Percentiles rank a stretch among this genome's conserved stretches.
Conservation (phyloP, 257 asterid genomes). For the Cruciata laevipes region DNA sequence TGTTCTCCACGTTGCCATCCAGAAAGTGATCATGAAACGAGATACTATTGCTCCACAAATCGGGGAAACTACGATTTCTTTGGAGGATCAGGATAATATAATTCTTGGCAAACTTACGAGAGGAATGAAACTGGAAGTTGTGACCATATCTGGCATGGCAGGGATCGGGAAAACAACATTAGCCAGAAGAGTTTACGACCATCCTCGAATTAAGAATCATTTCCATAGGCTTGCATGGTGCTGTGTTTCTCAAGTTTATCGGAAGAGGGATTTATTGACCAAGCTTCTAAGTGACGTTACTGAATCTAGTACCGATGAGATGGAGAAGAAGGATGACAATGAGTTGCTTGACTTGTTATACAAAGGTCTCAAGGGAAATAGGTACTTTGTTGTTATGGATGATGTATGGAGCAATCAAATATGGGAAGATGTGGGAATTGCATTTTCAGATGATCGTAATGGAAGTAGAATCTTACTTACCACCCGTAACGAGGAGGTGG, state of each 20-base stretch:
- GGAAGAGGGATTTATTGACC: not conserved
- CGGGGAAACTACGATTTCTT: conserved; percentile 1
- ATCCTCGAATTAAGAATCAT: not conserved
- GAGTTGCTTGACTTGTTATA: not conserved
- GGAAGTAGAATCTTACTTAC: conserved; percentile 19
- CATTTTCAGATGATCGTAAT: conserved; percentile 8
- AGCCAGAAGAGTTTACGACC: not conserved
- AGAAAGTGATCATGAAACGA: not conserved
- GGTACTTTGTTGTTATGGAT: conserved; percentile 16
- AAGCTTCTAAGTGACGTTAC: not conserved
- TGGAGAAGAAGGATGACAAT: not conserved
- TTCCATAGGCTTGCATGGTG: conserved; percentile 7
- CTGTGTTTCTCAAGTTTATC: conserved; percentile 12
- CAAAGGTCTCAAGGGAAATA: not conserved
- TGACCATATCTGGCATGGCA: conserved; percentile 13
- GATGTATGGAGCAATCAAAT: conserved; percentile 15
- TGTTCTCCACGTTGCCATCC: not conserved
- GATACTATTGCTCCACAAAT: not conserved
- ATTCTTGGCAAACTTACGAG: no score
- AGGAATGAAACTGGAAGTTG: not conserved
- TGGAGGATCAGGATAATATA: no score
- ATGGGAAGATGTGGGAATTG: conserved; percentile 1
- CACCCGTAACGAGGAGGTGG: not conserved
- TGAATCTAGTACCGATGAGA: not conserved
- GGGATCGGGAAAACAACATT: conserved; percentile 1